Conservation (phyloP, 2,329 filamentous ascomycete species). For the Epicoccum sorghinum region DNA sequence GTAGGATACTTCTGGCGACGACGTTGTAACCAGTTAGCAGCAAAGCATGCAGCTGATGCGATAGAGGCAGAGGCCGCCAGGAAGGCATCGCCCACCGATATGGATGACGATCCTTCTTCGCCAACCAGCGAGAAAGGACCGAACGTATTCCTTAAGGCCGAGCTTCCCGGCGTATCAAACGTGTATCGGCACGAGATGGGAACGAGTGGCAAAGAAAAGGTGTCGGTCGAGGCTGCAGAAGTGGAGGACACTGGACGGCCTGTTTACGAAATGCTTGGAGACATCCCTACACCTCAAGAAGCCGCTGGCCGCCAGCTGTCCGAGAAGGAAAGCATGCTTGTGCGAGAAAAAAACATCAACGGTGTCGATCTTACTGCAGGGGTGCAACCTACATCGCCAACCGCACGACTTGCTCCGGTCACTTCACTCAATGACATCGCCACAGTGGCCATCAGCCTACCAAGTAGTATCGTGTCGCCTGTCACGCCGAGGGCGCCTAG, state of each 20-base stretch:
- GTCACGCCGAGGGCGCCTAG: slow-evolving; percentile 40
- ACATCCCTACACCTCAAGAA: slow-evolving; percentile 60
- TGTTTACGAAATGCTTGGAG: slow-evolving; percentile 60
- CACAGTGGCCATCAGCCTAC: slow-evolving; percentile 34
- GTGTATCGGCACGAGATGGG: slow-evolving; percentile 21
- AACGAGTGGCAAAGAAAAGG: slow-evolving; percentile 25
- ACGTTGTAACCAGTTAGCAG: slow-evolving; percentile 33
- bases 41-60: slow-evolving; percentile 31
- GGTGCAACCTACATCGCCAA: slow-evolving; percentile 13
- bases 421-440: slow-evolving; percentile 28
- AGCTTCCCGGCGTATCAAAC: slow-evolving; percentile 47
- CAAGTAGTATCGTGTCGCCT: slow-evolving; percentile 31
- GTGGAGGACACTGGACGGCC: slow-evolving; percentile 45
- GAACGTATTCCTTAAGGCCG: slow-evolving; percentile 54
- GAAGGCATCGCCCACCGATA: slow-evolving; percentile 23
- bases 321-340: slow-evolving; percentile 56
- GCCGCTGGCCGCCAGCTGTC: slow-evolving; percentile 54
- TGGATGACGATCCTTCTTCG: slow-evolving; percentile 33
- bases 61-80: slow-evolving; percentile 26
- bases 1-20: slow-evolving; percentile 45
- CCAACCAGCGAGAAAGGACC: slow-evolving; percentile 28
- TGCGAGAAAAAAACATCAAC: slow-evolving; percentile 54
- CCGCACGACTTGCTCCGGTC: slow-evolving; percentile 2
- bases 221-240: slow-evolving; percentile 31
- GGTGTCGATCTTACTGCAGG: slow-evolving; percentile 47